Base-by-base conservation (phyloP, 2,329 filamentous ascomycete species). In the Ceratocystis destructans region DNA sequence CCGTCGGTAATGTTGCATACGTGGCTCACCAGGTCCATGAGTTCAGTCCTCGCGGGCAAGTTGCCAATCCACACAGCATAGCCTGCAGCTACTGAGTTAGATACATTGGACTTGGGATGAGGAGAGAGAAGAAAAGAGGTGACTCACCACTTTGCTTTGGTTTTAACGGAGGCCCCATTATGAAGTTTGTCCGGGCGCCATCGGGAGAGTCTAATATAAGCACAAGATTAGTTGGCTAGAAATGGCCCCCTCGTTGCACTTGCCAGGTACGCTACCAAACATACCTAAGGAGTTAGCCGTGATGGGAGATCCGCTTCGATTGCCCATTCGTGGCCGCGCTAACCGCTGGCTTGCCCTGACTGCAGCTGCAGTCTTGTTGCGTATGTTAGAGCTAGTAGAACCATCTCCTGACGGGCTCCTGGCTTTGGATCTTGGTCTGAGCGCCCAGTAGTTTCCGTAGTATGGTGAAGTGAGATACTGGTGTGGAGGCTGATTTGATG, bases 61-160 rank as follows among this genome's bases (percentile, higher is more conserved):
- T 97, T 97, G 50, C 94, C 94, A 33, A 97, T 90, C 93, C 94
- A 97, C 22, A 97, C 85, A 0, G 93, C 93, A 73, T 96, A 89
- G 1, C 92, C 93, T 79, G 81, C 25, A 22, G 6, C 64, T n/a
- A 63, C 63, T 73, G 64, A 71, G 68, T 59, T 37, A 20, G 50
- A 15, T 70, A 69, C 5, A 6, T 48, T 15, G 46, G 17, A 17
- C 17, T 48, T 20, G 17, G 6, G 5, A 22, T 20, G 17, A 22
- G n/a, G n/a, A 8, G 10, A 25, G 5, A 25, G 41, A 28, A 31
- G n/a, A 17, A 17, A 10, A 33, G 15, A 33, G 17, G 37, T 15
- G 22, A 57, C 46, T 41, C 37, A 66, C 65, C 65, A 31, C 46
- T 66, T 45, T 66, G 64, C 25, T 50, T 57, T 10, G 65, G 61